These are phyloP conservation scores for Kwoniella sp. DNA, from an alignment of 768 basidiomycete species.

Conservation along the genomic window DNA sequence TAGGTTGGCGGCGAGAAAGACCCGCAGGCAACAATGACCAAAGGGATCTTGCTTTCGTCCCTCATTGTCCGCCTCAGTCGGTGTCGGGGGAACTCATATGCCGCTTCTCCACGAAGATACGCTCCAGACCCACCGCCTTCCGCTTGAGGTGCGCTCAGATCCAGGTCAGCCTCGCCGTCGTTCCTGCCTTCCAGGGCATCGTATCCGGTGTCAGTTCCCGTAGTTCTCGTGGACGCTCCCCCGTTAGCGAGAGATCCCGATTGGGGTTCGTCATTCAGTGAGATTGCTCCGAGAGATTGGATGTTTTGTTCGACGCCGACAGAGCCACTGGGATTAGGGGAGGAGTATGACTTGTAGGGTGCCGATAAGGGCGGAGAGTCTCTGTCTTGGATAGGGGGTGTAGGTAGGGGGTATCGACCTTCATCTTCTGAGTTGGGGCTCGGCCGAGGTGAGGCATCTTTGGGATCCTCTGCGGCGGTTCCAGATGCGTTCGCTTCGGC, in stretches of 20 bases:
- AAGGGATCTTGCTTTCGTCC: slow-evolving; percentile 64
- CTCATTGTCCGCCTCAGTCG: slow-evolving; percentile 52
- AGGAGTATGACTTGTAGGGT: slow-evolving; percentile 23
- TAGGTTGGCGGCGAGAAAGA: slow-evolving; percentile 99
- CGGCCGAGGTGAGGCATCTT: background rate
- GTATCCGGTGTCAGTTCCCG: slow-evolving; percentile 21
- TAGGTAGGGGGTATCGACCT: slow-evolving; percentile 17
- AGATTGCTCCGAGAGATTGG: background rate
- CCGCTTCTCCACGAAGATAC: slow-evolving; percentile 50
- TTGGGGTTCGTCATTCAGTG: slow-evolving; percentile 1
- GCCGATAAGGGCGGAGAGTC: slow-evolving; percentile 41
- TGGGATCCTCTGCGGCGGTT: background rate
- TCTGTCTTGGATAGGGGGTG: slow-evolving; percentile 11
- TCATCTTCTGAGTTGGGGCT: slow-evolving; percentile 16
- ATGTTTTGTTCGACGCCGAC: background rate
- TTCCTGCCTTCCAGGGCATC: slow-evolving; percentile 51
- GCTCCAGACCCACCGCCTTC: slow-evolving; percentile 45
- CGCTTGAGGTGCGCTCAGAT: slow-evolving; percentile 50
- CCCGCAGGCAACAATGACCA: slow-evolving; percentile 91
- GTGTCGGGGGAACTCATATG: slow-evolving; percentile 57
- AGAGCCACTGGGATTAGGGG: slow-evolving; percentile 12
- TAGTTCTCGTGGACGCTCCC: background rate
- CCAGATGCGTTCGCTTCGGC: background rate
- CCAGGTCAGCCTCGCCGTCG: slow-evolving; percentile 56
- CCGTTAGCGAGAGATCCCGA: background rate